These are phyloP conservation scores for Saccharomyces hybrid DNA, from an alignment of 1,139 yeast genomes.

Conservation along the genomic window DNA sequence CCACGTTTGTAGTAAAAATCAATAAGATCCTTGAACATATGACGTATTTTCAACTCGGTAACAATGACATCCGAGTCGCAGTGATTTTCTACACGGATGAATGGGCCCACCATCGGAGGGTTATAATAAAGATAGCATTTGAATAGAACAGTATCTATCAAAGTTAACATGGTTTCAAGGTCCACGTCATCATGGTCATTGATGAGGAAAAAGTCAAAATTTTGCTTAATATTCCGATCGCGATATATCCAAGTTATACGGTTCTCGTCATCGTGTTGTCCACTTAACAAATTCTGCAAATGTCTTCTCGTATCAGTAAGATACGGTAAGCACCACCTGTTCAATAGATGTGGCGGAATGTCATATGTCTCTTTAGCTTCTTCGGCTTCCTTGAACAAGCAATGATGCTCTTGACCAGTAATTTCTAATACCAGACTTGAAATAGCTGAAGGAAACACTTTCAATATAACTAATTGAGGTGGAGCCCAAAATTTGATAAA, in stretches of 20 bases:
- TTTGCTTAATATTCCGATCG: slow-evolving; percentile 17
- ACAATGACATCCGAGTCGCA: slow-evolving; percentile 66
- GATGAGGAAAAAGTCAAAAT: slow-evolving; percentile 23
- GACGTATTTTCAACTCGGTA: slow-evolving; percentile 43
- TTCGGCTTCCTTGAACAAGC: slow-evolving; percentile 8
- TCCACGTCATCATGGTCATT: slow-evolving; percentile 30
- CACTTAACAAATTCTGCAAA: slow-evolving; percentile 29
- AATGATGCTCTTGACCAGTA: slow-evolving; percentile 17
- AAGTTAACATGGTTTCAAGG: slow-evolving; percentile 37
- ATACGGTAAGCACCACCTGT: slow-evolving; percentile 44
- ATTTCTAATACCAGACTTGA: slow-evolving; percentile 19
- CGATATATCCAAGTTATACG: slow-evolving; percentile 20
- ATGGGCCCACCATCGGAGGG: slow-evolving; percentile 74
- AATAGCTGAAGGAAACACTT: slow-evolving; percentile 38
- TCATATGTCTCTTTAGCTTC: slow-evolving; percentile 3
- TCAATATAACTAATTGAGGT: slow-evolving; percentile 42
- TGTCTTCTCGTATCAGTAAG: slow-evolving; percentile 45
- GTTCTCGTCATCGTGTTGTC: slow-evolving; percentile 8
- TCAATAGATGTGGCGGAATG: slow-evolving; percentile 37
- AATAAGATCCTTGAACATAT: slow-evolving; percentile 59
- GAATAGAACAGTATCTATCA: slow-evolving; percentile 76
- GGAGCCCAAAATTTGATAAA: slow-evolving; percentile 52
- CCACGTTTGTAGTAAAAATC: slow-evolving; percentile 67
- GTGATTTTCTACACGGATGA: slow-evolving; percentile 64
- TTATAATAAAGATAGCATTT: slow-evolving; percentile 60